A percentile compares a stretch with the other conserved stretches of the same genome.
These are phyloP conservation scores for Trebouxia sp. DNA, from an alignment of 139 green algal species.

Conservation along the genomic window DNA sequence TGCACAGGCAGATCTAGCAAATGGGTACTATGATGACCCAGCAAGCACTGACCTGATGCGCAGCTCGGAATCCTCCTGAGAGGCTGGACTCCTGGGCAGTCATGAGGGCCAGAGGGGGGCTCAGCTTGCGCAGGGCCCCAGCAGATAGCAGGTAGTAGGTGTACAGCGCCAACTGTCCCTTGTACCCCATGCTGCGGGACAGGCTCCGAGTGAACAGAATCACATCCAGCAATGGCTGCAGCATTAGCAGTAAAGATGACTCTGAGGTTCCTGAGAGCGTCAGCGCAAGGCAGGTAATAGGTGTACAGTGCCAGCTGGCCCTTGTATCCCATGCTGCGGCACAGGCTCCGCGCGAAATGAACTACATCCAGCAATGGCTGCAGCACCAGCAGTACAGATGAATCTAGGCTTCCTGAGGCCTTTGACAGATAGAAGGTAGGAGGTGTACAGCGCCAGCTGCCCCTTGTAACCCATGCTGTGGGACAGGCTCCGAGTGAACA, in stretches of 20 bases:
- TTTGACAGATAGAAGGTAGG: slow-evolving; percentile 42
- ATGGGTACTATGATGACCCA: too few relatives aligned
- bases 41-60: slow-evolving; percentile 47
- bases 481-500: slow-evolving; percentile 88
- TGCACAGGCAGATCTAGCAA: too few relatives aligned
- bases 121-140: slow-evolving; percentile 72
- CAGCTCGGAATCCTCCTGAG: slow-evolving; percentile 62
- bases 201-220: slow-evolving; percentile 90
- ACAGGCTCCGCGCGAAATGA: slow-evolving; percentile 88
- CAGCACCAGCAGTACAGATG: slow-evolving; percentile 30
- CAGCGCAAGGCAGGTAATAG: slow-evolving; percentile 43
- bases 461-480: slow-evolving; percentile 86
- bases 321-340: slow-evolving; percentile 86
- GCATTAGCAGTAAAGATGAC: slow-evolving; percentile 8
- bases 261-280: too few relatives aligned
- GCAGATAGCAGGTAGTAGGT: slow-evolving; percentile 43
- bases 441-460: slow-evolving; percentile 46
- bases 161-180: slow-evolving; percentile 56
- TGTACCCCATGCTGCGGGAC: slow-evolving; percentile 86
- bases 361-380: slow-evolving; percentile 93
- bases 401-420: slow-evolving; percentile 63
- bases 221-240: slow-evolving; percentile 91
- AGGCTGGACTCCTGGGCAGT: slow-evolving; percentile 77
- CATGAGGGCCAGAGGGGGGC: slow-evolving; percentile 86
- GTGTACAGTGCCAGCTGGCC: slow-evolving; percentile 48